Percentiles rank a stretch among this genome's conserved stretches.
Evolutionary conservation across 23 red algal species (phyloP).

Genomic region (Chondrus crispus): DNA sequence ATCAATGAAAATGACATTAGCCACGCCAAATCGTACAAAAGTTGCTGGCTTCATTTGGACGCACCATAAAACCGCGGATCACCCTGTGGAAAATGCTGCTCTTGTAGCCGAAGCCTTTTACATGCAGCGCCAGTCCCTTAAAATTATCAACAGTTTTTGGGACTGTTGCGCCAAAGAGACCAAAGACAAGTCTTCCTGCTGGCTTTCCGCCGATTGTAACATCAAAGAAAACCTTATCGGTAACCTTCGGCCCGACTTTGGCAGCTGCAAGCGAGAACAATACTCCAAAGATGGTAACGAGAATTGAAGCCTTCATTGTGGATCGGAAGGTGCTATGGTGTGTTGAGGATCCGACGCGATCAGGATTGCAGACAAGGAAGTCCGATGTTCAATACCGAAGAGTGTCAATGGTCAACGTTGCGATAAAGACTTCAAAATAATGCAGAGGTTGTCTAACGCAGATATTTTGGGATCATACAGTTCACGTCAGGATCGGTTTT

Average conservation of each 20-base stretch:
- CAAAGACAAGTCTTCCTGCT: conserved; percentile 82
- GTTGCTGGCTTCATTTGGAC: neutral
- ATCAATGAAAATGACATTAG: too few species aligned
- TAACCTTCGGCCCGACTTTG: conserved; percentile 28
- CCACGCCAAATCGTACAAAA: too few species aligned
- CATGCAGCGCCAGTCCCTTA: conserved; percentile 57
- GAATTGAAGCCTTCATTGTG: neutral
- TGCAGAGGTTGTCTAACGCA: too few species aligned
- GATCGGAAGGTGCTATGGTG: neutral
- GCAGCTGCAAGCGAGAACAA: conserved; percentile 1
- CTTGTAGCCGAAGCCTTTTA: conserved; percentile 79
- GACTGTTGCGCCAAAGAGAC: conserved; percentile 69
- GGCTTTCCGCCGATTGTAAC: conserved; percentile 66
- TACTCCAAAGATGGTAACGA: neutral
- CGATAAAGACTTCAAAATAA: too few species aligned
- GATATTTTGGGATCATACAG: too few species aligned
- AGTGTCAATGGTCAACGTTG: too few species aligned
- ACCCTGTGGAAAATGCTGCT: conserved; percentile 80
- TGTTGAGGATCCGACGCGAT: neutral
- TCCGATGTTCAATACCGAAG: too few species aligned
- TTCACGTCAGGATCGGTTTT: too few species aligned
- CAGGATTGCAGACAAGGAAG: too few species aligned
- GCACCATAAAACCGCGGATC: conserved; percentile 75
- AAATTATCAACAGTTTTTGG: conserved; percentile 94
- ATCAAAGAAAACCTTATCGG: conserved; percentile 82